Evolutionary conservation across 805 yeast species (phyloP), one percentile per base, ranked within the genome.

Genomic region (Starmerella asiatica): DNA sequence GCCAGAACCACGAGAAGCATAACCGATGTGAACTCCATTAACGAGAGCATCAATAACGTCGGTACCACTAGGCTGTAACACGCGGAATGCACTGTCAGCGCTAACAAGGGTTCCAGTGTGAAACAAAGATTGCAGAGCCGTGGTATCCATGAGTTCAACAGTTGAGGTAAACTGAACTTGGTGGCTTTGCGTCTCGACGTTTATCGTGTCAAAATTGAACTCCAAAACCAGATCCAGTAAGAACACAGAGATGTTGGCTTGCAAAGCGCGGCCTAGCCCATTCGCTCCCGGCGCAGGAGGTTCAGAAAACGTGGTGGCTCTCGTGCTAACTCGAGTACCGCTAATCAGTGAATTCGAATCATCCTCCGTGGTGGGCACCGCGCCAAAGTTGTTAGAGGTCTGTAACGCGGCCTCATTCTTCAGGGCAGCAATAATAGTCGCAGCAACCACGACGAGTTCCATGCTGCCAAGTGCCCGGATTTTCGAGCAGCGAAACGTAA

Each of bases 391-490:
- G n/a, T n/a, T n/a, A n/a, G n/a, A n/a, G n/a, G n/a, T n/a, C 18
- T 29, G 17, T 5, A 28, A 14, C 15, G 12, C 36, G 12, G n/a
- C 26, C 21, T 40, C 37, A 15, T n/a, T 18, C 36, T 38, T 32
- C 1, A 38, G 27, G 1, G 43, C 34, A 3, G 30, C 11, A 2
- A 42, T 38, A 17, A 39, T 33, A 3, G 37, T 31, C 20, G 44
- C 48, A 2, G 40, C 36, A 4, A 50, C 48, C 2, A 40, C 40
- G 5, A 53, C n/a, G 2, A 51, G 29, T 17, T 43, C 47, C 15
- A 46, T 32, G 34, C 57, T 52, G 8, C 46, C 43, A 14, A 48
- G 47, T 8, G 53, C 47, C 8, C 58, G 33, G 9, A 47, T 36
- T 29, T 41, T 44, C 5, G 44, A 29, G 33, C 56, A 51, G 18